Evolutionary conservation across 345 rosid species (phyloP).

Genomic region (Hypericum perforatum): DNA sequence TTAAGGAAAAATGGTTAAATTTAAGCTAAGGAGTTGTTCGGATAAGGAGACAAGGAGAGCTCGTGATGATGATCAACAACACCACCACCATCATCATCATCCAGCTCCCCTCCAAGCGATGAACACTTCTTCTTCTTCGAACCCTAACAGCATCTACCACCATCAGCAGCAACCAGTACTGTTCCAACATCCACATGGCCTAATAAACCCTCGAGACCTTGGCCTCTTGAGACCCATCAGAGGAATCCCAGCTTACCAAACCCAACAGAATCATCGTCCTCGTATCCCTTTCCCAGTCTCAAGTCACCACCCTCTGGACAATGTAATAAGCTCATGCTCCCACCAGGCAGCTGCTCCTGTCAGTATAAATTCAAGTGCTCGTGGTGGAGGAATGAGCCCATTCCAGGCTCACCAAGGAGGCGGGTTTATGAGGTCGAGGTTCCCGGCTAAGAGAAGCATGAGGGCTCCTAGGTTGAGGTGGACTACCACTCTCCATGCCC

Average conservation of each 20-base stretch:
- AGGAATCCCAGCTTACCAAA: conserved; percentile 77
- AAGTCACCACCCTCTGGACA: conserved; percentile 26
- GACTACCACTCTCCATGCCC: conserved; percentile 96
- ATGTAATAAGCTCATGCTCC: too few relatives aligned
- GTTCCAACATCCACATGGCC: conserved; percentile 11
- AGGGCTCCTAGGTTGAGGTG: conserved; percentile 90
- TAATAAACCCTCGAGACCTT: conserved; percentile 27
- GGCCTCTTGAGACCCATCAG: conserved; percentile 76
- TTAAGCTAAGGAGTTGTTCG: conserved; percentile 2
- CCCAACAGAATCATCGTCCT: conserved; percentile 21
- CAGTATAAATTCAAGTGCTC: conserved; percentile 9
- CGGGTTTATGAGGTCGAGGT: conserved; percentile 60
- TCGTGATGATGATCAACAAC: conserved; percentile 24
- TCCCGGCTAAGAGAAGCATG: conserved; percentile 51
- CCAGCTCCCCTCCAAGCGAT: conserved; percentile 9
- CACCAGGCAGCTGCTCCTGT: conserved; percentile 1
- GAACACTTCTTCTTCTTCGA: too few relatives aligned
- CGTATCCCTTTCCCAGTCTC: conserved; percentile 29
- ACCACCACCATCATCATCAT: conserved; percentile 17
- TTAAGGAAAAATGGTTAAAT: background rate
- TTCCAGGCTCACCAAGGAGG: conserved; percentile 26
- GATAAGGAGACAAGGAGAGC: conserved; percentile 39
- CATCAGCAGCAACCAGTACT: conserved; percentile 23
- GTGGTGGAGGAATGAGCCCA: conserved; percentile 16
- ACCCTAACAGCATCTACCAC: conserved; percentile 6